These are phyloP conservation scores for Polysphondylium violaceum DNA, from an alignment of 78 protist species.

Conservation along the genomic window DNA sequence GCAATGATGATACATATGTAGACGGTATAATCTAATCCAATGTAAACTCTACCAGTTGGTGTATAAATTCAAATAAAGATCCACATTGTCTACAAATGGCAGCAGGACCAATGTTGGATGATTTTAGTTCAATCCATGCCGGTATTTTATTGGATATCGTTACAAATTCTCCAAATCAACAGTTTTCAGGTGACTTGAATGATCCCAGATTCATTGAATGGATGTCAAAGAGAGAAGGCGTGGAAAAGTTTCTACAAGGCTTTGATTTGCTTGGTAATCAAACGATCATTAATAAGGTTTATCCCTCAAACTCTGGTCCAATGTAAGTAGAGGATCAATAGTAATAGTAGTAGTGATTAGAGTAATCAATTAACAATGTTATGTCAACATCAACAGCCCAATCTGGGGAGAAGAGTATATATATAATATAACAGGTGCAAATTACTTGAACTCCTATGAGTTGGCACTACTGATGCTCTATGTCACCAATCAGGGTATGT, in stretches of 20 bases:
- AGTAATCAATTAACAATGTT: neutral
- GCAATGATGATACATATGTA: neutral
- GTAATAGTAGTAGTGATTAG: neutral
- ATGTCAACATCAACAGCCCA: slow-evolving; percentile 1
- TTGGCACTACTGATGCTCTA: slow-evolving; percentile 62
- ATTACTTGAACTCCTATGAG: slow-evolving; percentile 48
- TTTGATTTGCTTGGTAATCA: slow-evolving; percentile 51
- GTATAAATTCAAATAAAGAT: slow-evolving; percentile 25
- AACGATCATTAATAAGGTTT: slow-evolving; percentile 54
- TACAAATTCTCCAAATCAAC: slow-evolving; percentile 55
- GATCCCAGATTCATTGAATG: slow-evolving; percentile 14
- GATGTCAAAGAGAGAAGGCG: slow-evolving; percentile 13
- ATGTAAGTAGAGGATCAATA: slow-evolving; percentile 2
- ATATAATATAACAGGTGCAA: slow-evolving; percentile 25
- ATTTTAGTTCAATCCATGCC: slow-evolving; percentile 37
- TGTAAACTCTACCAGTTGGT: slow-evolving; percentile 34
- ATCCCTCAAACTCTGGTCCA: slow-evolving; percentile 79
- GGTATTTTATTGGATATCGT: slow-evolving; percentile 55
- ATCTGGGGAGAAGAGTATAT: slow-evolving; percentile 19
- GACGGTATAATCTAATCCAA: neutral
- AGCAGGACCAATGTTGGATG: slow-evolving; percentile 68
- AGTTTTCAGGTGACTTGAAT: neutral
- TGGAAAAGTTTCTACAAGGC: slow-evolving; percentile 25
- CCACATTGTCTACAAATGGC: slow-evolving; percentile 70
- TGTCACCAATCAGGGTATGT: slow-evolving; percentile 18